phyloP scores from a whole-genome alignment of 257 asterid genomes.

The Fraxinus anomala region DNA sequence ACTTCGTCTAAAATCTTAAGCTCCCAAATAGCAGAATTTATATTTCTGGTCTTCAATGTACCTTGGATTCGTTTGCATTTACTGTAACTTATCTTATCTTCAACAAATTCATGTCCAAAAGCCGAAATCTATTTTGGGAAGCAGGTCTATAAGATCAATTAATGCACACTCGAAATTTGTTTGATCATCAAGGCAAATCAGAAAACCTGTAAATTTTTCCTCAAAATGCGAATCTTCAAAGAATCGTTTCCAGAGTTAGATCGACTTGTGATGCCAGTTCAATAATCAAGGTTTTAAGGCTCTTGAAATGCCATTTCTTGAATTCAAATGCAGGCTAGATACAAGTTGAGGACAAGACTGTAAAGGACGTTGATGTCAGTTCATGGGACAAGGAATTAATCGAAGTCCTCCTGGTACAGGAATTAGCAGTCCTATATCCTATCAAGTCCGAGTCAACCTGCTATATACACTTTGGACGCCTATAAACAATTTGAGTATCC shows the following conservation, averaged over 20 bases:
- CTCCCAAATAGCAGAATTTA: background rate
- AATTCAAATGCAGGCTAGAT: conserved; percentile 20
- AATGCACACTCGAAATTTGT: background rate
- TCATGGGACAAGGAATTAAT: too few relatives aligned
- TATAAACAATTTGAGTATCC: background rate
- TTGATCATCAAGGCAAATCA: background rate
- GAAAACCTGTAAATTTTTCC: background rate
- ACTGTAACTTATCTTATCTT: background rate
- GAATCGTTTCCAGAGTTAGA: conserved; percentile 7
- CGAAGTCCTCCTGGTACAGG: too few relatives aligned
- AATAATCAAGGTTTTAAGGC: conserved; percentile 31
- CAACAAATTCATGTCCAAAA: background rate
- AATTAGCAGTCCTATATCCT: too few relatives aligned
- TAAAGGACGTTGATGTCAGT: too few relatives aligned
- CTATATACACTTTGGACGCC: too few relatives aligned
- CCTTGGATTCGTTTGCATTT: background rate
- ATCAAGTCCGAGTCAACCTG: too few relatives aligned
- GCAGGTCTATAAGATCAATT: background rate
- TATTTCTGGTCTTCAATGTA: background rate
- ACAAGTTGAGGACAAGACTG: too few relatives aligned
- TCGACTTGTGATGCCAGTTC: too few relatives aligned
- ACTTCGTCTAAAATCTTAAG: background rate
- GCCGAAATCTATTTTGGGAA: background rate
- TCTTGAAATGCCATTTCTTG: conserved; percentile 83
- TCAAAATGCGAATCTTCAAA: conserved; percentile 18